These are phyloP conservation scores for Trametes hirsuta DNA, from an alignment of 1,284 basidiomycete genomes.

Conservation along the genomic window DNA sequence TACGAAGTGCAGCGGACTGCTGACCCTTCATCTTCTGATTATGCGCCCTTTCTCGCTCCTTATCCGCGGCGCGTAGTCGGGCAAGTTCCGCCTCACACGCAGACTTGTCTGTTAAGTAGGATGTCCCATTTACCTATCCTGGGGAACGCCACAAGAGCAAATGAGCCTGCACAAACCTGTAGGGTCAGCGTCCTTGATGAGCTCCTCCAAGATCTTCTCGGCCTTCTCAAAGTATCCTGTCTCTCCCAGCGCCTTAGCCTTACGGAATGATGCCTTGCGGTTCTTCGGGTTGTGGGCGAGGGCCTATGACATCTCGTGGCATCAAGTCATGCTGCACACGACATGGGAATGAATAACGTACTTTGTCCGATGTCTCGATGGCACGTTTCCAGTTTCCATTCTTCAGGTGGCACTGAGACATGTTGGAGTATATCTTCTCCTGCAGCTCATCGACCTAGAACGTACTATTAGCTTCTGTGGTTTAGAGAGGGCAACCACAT, in stretches of 20 bases:
- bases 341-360: conserved; percentile 23
- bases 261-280: conserved; percentile 77
- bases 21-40: conserved; percentile 77
- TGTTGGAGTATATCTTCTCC: conserved; percentile 81
- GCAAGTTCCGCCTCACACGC: conserved; percentile 63
- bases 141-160: not conserved
- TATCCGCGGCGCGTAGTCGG: conserved; percentile 60
- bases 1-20: not conserved
- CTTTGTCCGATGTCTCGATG: conserved; percentile 77
- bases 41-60: conserved; percentile 63
- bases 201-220: conserved; percentile 60
- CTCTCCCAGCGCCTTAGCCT: conserved; percentile 77
- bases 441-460: conserved; percentile 68
- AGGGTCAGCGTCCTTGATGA: conserved; percentile 60
- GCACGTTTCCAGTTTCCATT: conserved; percentile 76
- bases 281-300: conserved; percentile 73
- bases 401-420: conserved; percentile 81
- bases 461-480: not conserved
- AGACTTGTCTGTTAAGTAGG: conserved; percentile 50
- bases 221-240: conserved; percentile 76
- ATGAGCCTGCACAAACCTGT: conserved; percentile 41
- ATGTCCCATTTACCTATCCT: not conserved
- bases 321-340: not conserved
- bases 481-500: not conserved
- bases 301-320: conserved; percentile 47